Base-by-base conservation (phyloP, 2,329 filamentous ascomycete species). In the Acrocalymma vagum region DNA sequence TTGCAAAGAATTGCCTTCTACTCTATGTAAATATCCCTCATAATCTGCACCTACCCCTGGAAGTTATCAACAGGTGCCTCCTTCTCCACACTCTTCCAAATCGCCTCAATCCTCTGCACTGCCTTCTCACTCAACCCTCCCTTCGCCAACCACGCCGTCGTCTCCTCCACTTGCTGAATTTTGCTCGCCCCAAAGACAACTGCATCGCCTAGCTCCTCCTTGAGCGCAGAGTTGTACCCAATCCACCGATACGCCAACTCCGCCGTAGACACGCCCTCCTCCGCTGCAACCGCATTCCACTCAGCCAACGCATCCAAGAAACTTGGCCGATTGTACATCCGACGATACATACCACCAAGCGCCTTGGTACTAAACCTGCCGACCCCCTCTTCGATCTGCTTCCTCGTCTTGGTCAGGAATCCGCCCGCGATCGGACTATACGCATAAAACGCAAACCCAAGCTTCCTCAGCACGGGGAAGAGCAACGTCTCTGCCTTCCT, bases 171-270 rank as follows among this genome's bases (percentile, higher is more conserved):
- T 33, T 57, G 53, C 26, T 30, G 16, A 2, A 46, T 2, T 5
- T 34, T 51, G 22, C 53, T 64, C 14, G 68, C 62, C 5, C 70
- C 71, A 27, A 74, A 56, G 38, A 74, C 69, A 11, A 74, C 62
- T 2, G 54, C 70, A 48, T 74, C 69, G 9, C 67, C 70, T 11
- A 63, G 35, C 46, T 71, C 65, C 7, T 27, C 29, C 41, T 65
- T 69, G 24, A 74, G 34, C 11, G 59, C 44, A 10, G 57, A 64
- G 45, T 72, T 57, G 48, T 65, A 71, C 23, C 51, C 60, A 6
- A 73, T 65, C 71, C 71, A 74, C 4, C 71, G 52, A 41, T 73
- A 72, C 13, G 71, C 71, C 29, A 74, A 41, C 42, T 71, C 69
- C 5, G 70, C 69, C 29, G 57, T 58, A 5, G 57, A 49, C 8